Base-by-base conservation (phyloP, 495 filamentous ascomycete species). In the Rostrohypoxylon terebratum region DNA sequence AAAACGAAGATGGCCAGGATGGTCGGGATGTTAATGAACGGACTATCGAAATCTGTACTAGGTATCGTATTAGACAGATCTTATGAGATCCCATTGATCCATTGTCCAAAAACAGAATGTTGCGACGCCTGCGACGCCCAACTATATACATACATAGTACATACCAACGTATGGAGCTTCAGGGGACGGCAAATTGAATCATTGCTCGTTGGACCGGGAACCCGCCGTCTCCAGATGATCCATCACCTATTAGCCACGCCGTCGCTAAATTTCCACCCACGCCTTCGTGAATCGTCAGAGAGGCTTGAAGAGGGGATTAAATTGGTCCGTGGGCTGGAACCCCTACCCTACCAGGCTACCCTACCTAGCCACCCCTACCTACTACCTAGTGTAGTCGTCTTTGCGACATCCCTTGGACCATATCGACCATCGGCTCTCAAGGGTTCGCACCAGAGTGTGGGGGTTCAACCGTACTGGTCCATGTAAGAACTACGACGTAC, bases 371-470 rank as follows among this genome's bases (percentile, higher is more conserved):
- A n/a, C n/a, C n/a, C n/a, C n/a, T n/a, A n/a, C n/a, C n/a, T n/a
- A n/a, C n/a, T n/a, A n/a, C n/a, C n/a, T n/a, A n/a, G n/a, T n/a
- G n/a, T n/a, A n/a, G n/a, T 33, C 42, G 62, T 57, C 59, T 68
- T 72, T 72, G 69, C 53, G 53, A 72, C 64, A 64, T 61, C 33
- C 50, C 20, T 48, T 65, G 21, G 33, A 31, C 51, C 25, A 47
- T 28, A 47, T 28, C 28, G 28, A 28, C 28, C 28, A 28, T 45
- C 28, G 28, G 16, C 23, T 54, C 64, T 54, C 70, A 45, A 72
- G 68, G 68, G 68, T 71, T 71, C 68, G 71, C 51, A 71, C 72
- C 44, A 58, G 62, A 71, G 72, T 75, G 72, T 75, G 72, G 72
- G 72, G 72, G 72, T 75, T 75, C 68, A 53, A 59, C 59, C 71